phyloP scores from a whole-genome alignment of 169 alveolate species.

The Eimeria praecox region DNA sequence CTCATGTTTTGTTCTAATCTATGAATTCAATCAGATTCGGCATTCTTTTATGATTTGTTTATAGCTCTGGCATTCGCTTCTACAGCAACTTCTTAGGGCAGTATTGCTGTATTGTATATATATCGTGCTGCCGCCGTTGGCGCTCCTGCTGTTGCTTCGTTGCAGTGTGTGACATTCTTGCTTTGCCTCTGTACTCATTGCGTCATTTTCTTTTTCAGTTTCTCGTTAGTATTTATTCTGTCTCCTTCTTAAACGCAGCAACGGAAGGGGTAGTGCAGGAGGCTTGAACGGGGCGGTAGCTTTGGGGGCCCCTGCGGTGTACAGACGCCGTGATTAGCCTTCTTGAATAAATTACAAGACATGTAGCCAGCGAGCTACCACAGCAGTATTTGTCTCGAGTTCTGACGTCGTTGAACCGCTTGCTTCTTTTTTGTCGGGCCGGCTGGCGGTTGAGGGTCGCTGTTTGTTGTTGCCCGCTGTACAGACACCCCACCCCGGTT shows the following conservation, averaged over 20 bases:
- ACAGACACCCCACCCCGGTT: neutral
- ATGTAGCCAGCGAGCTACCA: neutral
- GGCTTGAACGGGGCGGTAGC: conserved; percentile 16
- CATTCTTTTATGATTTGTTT: neutral
- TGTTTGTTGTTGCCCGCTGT: neutral
- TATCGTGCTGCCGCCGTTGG: conserved; percentile 33
- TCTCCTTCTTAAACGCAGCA: conserved; percentile 5
- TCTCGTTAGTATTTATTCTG: neutral
- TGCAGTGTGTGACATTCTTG: conserved; percentile 37
- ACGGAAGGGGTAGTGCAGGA: neutral
- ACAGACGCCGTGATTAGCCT: neutral
- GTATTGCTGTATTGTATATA: conserved; percentile 5
- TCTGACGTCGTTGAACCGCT: conserved; percentile 4
- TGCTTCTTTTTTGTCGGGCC: conserved; percentile 15
- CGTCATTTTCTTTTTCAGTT: conserved; percentile 15
- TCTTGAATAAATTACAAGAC: conserved; percentile 19
- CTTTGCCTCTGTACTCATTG: neutral
- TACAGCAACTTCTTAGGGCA: conserved; percentile 15
- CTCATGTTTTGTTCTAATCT: neutral
- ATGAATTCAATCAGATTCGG: neutral
- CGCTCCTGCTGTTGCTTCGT: conserved; percentile 38
- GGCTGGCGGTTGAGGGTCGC: neutral
- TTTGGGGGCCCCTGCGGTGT: conserved; percentile 61
- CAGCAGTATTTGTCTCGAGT: neutral
- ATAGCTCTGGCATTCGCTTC: neutral